A percentile compares a stretch with the other conserved stretches of the same genome.
Evolutionary conservation across 2,329 filamentous ascomycete species (phyloP).

Genomic region (Incumbomyces delicatus): DNA sequence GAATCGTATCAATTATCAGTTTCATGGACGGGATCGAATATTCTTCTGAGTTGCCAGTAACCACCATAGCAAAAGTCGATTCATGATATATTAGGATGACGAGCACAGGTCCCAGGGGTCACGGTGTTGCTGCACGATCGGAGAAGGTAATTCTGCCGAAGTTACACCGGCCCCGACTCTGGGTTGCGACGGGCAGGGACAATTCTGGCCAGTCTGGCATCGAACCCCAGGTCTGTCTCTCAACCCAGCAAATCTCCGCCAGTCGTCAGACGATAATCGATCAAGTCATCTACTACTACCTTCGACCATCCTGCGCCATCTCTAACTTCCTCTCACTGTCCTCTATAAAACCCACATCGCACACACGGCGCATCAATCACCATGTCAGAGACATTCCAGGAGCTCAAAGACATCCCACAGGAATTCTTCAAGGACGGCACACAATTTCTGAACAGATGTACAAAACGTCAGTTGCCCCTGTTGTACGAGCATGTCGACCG

Average conservation of each 20-base stretch:
- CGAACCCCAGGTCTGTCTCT: not conserved
- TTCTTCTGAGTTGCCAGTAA: no score
- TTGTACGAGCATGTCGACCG: not conserved
- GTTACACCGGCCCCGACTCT: not conserved
- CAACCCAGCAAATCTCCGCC: not conserved
- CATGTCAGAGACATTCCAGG: constrained; percentile 51
- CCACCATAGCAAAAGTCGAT: no score
- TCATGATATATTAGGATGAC: no score
- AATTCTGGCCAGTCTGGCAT: not conserved
- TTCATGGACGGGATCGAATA: no score
- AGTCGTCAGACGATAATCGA: no score
- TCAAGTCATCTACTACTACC: no score
- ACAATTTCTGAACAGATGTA: constrained; percentile 40
- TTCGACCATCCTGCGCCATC: not conserved
- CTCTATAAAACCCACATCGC: not conserved
- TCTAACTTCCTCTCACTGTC: not conserved
- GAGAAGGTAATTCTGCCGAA: not conserved
- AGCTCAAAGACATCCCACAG: constrained; percentile 49
- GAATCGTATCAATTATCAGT: no score
- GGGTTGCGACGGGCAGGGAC: not conserved
- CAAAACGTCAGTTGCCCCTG: constrained; percentile 33
- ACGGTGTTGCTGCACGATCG: no score
- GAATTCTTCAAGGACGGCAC: constrained; percentile 44
- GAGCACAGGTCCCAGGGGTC: no score
- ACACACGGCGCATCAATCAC: constrained; percentile 15